Evolutionary conservation across 116 monocot species (phyloP), one percentile per base, ranked within the genome.

Genomic region (Papilionanthe hybrid): DNA sequence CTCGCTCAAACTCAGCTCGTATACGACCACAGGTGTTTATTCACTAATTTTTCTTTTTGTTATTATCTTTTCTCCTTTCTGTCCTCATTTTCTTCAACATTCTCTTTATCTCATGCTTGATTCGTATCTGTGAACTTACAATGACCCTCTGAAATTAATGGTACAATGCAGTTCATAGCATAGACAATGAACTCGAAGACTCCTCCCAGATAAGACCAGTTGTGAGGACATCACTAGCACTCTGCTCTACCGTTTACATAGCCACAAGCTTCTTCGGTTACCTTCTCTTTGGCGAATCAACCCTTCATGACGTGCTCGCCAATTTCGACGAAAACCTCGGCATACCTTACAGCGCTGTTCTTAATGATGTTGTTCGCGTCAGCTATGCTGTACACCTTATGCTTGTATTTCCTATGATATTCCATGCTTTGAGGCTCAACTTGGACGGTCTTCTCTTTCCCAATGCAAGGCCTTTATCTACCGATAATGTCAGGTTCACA

Each of bases 271-370:
- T 82, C 77, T 82, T 82, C 71, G 76, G 77, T 32, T 82, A 68
- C 49, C 82, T 82, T 53, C 82, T 81, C 30, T 81, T 81, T 19
- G 81, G 81, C 3, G 81, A 81, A 9, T 81, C 75, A 43, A 81
- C 76, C 48, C 82, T 82, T 71, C 77, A 77, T 10, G 82, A 82
- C 15, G 82, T 82, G n/a, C 82, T 82, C 41, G 48, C 82, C 28
- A 82, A 82, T 30, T 82, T 68, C 28, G 77, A 82, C 17, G 8
- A 53, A 7, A 22, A 77, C 37, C 82, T 82, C 37, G 77, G 82
- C 15, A 82, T 78, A 11, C 78, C 78, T 15, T 58, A 78, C 18
- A 78, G 78, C 37, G 55, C 78, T 56, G 15, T 58, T 37, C 8
- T 78, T 17, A 78, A 42, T 28, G 78, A 78, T 49, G 32, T 78